A percentile compares a stretch with the other conserved stretches of the same genome.
Evolutionary conservation across 2,329 filamentous ascomycete genomes (phyloP).

Genomic region (Aspergillus fumigatus): DNA sequence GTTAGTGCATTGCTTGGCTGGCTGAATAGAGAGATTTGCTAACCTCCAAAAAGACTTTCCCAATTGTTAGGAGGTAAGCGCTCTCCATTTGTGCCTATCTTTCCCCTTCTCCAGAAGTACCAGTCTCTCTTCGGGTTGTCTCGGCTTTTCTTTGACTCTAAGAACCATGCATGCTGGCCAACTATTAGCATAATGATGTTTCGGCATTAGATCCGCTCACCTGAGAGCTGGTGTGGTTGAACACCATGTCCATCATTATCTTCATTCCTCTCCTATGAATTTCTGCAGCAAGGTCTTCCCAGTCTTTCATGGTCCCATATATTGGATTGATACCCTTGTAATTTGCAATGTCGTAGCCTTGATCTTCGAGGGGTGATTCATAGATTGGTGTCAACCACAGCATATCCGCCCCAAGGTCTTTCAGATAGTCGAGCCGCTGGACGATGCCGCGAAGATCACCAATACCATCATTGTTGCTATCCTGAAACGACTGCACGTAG

Average conservation of each 20-base stretch:
- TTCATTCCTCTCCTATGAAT: constrained; percentile 34
- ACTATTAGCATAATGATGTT: neutral
- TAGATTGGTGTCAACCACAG: constrained; percentile 40
- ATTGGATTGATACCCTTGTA: constrained; percentile 37
- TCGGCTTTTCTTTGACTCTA: constrained; percentile 49
- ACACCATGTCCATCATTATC: constrained; percentile 37
- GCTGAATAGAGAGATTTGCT: neutral
- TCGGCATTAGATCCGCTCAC: neutral
- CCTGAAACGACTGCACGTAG: constrained; percentile 59
- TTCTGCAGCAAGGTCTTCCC: constrained; percentile 34
- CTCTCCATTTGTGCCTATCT: constrained; percentile 47
- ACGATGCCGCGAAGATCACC: constrained; percentile 58
- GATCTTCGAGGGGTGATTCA: constrained; percentile 44
- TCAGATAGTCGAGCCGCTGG: constrained; percentile 52
- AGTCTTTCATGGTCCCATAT: constrained; percentile 37
- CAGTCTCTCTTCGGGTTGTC: constrained; percentile 51
- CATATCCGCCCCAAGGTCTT: constrained; percentile 41
- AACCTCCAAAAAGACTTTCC: constrained; percentile 51
- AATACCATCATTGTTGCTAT: constrained; percentile 52
- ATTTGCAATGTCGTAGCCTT: constrained; percentile 38
- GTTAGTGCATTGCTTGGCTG: neutral
- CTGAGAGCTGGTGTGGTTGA: constrained; percentile 34
- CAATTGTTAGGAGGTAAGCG: constrained; percentile 68
- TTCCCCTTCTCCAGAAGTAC: constrained; percentile 53
- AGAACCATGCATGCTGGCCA: constrained; percentile 54